Conservation (phyloP, 164 flowering plant genomes). For the Vitis riparia region DNA sequence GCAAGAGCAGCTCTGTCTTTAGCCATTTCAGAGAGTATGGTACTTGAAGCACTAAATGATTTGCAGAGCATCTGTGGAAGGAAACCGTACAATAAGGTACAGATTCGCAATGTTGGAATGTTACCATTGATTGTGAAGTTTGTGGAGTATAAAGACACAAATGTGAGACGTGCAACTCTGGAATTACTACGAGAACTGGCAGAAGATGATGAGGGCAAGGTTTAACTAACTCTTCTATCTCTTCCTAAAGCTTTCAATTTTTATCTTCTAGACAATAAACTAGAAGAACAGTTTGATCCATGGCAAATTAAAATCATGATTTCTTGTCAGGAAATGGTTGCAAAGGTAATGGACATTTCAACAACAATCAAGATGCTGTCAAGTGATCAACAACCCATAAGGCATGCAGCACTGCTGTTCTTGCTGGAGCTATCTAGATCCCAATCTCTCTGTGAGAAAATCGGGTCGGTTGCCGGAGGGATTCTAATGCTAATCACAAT, state of each 20-base stretch:
- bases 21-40: slow-evolving; percentile 60
- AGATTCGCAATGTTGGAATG: slow-evolving; percentile 44
- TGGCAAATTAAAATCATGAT: background rate
- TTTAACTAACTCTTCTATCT: slow-evolving; percentile 9
- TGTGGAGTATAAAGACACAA: slow-evolving; percentile 39
- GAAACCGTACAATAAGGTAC: slow-evolving; percentile 41
- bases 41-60: slow-evolving; percentile 63
- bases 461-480: slow-evolving; percentile 59
- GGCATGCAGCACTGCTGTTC: slow-evolving; percentile 48
- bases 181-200: slow-evolving; percentile 44
- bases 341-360: slow-evolving; percentile 32
- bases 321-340: slow-evolving; percentile 49
- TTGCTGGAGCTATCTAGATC: slow-evolving; percentile 65
- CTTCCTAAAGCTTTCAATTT: background rate
- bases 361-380: slow-evolving; percentile 47
- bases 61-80: slow-evolving; percentile 44
- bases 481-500: slow-evolving; percentile 61
- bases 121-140: slow-evolving; percentile 48
- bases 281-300: background rate
- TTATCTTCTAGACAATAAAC: background rate
- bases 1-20: slow-evolving; percentile 61
- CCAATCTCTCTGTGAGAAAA: slow-evolving; percentile 36
- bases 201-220: slow-evolving; percentile 58
- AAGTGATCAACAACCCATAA: slow-evolving; percentile 40
- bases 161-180: slow-evolving; percentile 47